Evolutionary conservation across 2,329 filamentous ascomycete genomes (phyloP).

Genomic region (Aureobasidium sp.): DNA sequence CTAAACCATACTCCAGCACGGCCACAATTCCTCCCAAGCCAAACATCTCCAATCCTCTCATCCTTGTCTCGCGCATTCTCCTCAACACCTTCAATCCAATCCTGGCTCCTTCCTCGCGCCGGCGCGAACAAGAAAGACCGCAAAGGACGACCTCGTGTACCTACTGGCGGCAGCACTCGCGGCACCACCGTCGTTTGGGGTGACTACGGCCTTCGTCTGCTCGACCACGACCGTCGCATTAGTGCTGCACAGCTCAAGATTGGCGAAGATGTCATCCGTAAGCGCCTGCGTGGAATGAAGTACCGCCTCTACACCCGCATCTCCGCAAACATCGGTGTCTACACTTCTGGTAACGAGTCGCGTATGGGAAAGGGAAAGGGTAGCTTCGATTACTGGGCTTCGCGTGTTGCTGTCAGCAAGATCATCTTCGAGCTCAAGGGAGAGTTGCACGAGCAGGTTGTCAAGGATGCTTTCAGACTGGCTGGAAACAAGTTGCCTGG

Average conservation of each 20-base stretch:
- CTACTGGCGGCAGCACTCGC: conserved; percentile 82
- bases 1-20: conserved; percentile 4
- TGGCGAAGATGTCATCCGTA: conserved; percentile 89
- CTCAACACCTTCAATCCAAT: conserved; percentile 51
- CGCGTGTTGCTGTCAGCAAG: conserved; percentile 80
- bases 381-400: conserved; percentile 93
- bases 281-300: conserved; percentile 77
- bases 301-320: conserved; percentile 90
- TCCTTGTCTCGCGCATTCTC: conserved; percentile 60
- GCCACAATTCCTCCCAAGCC: neutral
- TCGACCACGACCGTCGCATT: conserved; percentile 85
- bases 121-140: conserved; percentile 78
- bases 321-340: conserved; percentile 88
- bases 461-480: conserved; percentile 83
- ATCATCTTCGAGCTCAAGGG: conserved; percentile 90
- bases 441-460: conserved; percentile 87
- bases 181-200: conserved; percentile 96
- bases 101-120: conserved; percentile 75
- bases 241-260: conserved; percentile 78
- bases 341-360: conserved; percentile 89
- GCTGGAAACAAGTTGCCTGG: conserved; percentile 93
- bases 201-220: conserved; percentile 89
- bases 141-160: conserved; percentile 79
- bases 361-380: conserved; percentile 99
- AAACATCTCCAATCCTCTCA: conserved; percentile 23